Evolutionary conservation across 2,329 filamentous ascomycete genomes (phyloP), one percentile per base, ranked within the genome.

Genomic region (Epichloe gansuensis): DNA sequence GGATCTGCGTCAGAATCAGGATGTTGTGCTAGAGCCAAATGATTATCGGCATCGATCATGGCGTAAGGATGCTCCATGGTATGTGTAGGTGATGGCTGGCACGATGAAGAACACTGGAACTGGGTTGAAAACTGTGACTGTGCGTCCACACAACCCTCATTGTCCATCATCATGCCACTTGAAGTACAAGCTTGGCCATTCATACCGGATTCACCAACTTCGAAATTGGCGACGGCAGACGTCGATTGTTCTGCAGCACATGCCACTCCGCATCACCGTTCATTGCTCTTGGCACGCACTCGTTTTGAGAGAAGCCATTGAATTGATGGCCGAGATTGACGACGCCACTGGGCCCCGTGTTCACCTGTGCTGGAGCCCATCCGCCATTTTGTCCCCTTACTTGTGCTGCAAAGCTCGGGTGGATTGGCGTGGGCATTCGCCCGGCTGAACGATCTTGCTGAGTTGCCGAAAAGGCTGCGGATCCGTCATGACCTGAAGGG

Each of bases 181-280:
- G 62, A 66, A 42, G 60, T 62, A 12, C 61, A 53, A n/a, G 60
- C 56, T 21, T 62, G 65, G 56, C 72, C 69, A 2, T 68, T 61
- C 6, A 34, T 38, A 69, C 73, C 74, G 55, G 59, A 60, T 49
- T 78, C 76, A 53, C 80, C 76, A 17, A 69, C 70, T 57, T 81
- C 78, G 51, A 81, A 50, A 81, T 81, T n/a, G 78, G 78, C 4
- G 78, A 81, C 2, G 78, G 78, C 1, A 81, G 67, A 15, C 76
- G 73, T 28, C 77, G 71, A 55, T 76, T 75, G 55, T 74, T 77
- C 56, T 80, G 75, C 13, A 75, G 66, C 55, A 73, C 67, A 46
- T 72, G 72, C 78, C 78, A 82, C 52, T 77, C 74, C 7, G 65
- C 65, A 9, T 65, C 60, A 52, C 65, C 66, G 28, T 70, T 69